phyloP scores from a whole-genome alignment of 306 rosid genomes.

The Sophora flavescens region DNA sequence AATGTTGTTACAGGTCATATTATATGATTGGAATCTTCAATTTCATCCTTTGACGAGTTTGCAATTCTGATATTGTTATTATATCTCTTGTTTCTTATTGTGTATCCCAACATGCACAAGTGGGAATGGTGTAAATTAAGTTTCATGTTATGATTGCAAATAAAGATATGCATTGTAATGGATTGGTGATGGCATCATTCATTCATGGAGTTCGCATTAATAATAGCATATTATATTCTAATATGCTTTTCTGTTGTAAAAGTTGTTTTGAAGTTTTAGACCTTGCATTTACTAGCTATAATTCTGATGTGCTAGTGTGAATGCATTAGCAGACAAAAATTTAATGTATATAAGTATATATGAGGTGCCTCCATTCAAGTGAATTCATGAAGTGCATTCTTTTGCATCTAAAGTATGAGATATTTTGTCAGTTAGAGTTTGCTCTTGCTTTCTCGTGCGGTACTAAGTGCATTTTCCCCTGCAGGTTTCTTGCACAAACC shows the following conservation, averaged over 20 bases:
- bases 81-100: not conserved
- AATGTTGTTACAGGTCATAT: not conserved
- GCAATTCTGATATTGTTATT: not conserved
- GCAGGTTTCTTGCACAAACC: slow-evolving; percentile 89
- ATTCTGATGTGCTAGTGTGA: slow-evolving; percentile 14
- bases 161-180: not conserved
- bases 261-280: not conserved
- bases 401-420: not conserved
- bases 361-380: not conserved
- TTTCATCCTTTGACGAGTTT: slow-evolving; percentile 2
- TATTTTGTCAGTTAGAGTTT: slow-evolving; percentile 20
- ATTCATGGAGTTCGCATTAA: not conserved
- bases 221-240: not conserved
- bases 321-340: not conserved
- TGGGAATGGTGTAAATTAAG: not conserved
- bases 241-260: not conserved
- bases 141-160: not conserved
- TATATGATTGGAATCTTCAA: not conserved
- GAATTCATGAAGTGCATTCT: slow-evolving; percentile 28
- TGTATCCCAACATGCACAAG: not conserved
- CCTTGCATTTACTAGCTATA: not conserved
- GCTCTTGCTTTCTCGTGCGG: slow-evolving; percentile 23
- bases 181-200: not conserved
- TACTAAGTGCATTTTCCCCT: slow-evolving; percentile 39
- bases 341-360: not conserved